Percentiles rank a stretch among this genome's conserved stretches.
phyloP scores from a whole-genome alignment of 345 rosid genomes.

The Conringia planisiliqua region DNA sequence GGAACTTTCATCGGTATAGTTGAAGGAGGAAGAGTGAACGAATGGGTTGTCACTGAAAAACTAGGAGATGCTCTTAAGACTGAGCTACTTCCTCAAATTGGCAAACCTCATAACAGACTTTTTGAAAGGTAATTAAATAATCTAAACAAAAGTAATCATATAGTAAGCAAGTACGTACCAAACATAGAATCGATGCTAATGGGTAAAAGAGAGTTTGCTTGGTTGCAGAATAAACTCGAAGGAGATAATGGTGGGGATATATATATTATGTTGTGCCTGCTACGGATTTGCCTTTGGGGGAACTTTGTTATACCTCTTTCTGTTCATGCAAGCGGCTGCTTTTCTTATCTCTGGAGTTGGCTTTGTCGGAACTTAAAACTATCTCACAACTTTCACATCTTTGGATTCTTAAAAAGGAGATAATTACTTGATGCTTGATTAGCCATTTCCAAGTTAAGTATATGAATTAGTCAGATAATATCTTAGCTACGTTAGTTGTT shows the following conservation, averaged over 20 bases:
- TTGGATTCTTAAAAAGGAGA: neutral
- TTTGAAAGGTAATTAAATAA: slow-evolving; percentile 50
- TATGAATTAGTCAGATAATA: neutral
- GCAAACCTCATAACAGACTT: slow-evolving; percentile 38
- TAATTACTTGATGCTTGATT: neutral
- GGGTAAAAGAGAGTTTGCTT: neutral
- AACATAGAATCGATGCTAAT: neutral
- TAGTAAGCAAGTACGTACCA: no score
- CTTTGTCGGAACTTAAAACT: slow-evolving; percentile 49
- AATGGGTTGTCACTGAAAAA: slow-evolving; percentile 92
- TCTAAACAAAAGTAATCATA: neutral
- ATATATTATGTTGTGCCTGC: slow-evolving; percentile 66
- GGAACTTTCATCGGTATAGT: slow-evolving; percentile 63
- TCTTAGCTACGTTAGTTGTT: neutral
- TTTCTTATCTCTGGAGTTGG: slow-evolving; percentile 71
- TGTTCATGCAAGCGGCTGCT: slow-evolving; percentile 61
- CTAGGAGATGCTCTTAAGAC: slow-evolving; percentile 64
- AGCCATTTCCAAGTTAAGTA: neutral
- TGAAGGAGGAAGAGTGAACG: slow-evolving; percentile 77
- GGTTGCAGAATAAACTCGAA: slow-evolving; percentile 45
- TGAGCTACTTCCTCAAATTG: slow-evolving; percentile 37
- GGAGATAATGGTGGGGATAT: slow-evolving; percentile 66
- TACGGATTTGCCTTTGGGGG: slow-evolving; percentile 55
- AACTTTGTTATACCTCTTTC: slow-evolving; percentile 57
- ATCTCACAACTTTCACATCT: neutral